Conservation (phyloP, 768 basidiomycete species). For the Boletus reticuloceps region DNA sequence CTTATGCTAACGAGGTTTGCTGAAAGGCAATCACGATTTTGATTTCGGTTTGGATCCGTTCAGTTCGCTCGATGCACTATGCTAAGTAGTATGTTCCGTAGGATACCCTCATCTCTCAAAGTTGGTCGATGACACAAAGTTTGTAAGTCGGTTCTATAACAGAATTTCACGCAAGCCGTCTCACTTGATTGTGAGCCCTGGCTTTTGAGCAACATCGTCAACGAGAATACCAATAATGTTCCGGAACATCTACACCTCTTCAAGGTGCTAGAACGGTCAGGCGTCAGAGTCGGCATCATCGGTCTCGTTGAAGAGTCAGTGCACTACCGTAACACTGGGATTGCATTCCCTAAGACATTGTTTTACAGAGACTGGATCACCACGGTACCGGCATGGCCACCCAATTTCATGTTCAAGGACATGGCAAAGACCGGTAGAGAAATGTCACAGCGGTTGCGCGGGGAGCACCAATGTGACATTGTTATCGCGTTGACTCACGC, state of each 20-base stretch:
- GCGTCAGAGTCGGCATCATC: constrained; percentile 73
- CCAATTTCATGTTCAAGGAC: constrained; percentile 69
- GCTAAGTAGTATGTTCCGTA: constrained; percentile 19
- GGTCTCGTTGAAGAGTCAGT: constrained; percentile 83
- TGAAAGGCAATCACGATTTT: constrained; percentile 86
- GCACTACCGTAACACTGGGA: background rate
- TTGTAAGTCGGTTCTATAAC: constrained; percentile 46
- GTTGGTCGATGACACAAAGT: constrained; percentile 69
- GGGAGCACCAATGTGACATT: constrained; percentile 71
- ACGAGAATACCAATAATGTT: constrained; percentile 56
- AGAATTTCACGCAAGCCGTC: background rate
- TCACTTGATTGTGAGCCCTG: constrained; percentile 57
- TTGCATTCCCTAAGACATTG: background rate
- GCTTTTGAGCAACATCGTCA: constrained; percentile 86
- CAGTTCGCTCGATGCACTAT: background rate
- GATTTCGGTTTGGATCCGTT: constrained; percentile 61
- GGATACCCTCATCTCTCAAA: constrained; percentile 65
- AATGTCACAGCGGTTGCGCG: constrained; percentile 71
- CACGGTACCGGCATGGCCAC: constrained; percentile 85
- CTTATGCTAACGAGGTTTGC: constrained; percentile 6
- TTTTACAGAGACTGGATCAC: constrained; percentile 77
- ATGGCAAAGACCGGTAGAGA: constrained; percentile 73
- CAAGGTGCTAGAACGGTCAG: constrained; percentile 64
- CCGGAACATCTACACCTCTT: constrained; percentile 64
- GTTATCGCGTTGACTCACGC: constrained; percentile 86